A percentile compares a stretch with the other conserved stretches of the same genome.
Conservation (phyloP, 2,329 filamentous ascomycete genomes). For the Microcera coccophila region DNA sequence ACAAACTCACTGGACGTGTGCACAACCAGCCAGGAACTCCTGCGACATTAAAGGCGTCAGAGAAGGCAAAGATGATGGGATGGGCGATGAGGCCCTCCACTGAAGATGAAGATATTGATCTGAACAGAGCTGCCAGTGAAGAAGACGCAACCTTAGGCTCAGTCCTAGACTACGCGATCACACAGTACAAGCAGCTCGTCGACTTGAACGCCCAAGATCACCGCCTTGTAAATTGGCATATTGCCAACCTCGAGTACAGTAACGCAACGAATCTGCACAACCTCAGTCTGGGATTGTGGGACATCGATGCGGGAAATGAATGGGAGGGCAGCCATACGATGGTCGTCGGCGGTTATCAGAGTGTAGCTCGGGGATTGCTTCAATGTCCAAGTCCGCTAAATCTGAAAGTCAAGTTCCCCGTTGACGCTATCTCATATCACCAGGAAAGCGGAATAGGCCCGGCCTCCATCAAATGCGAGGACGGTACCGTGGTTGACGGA, state of each 20-base stretch:
- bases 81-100: slow-evolving; percentile 69
- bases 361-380: slow-evolving; percentile 82
- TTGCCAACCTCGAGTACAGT: slow-evolving; percentile 96
- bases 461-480: slow-evolving; percentile 67
- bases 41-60: slow-evolving; percentile 67
- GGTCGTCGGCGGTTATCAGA: slow-evolving; percentile 89
- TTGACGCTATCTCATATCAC: slow-evolving; percentile 68
- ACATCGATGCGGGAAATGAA: slow-evolving; percentile 96
- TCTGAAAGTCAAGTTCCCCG: slow-evolving; percentile 67
- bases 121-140: slow-evolving; percentile 61
- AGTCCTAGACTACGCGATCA: slow-evolving; percentile 88
- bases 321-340: slow-evolving; percentile 94
- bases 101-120: slow-evolving; percentile 64
- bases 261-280: slow-evolving; percentile 86
- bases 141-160: slow-evolving; percentile 74
- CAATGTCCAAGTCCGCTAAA: slow-evolving; percentile 73
- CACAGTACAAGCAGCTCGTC: slow-evolving; percentile 78
- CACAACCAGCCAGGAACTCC: slow-evolving; percentile 68
- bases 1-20: slow-evolving; percentile 67
- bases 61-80: slow-evolving; percentile 75
- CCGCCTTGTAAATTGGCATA: slow-evolving; percentile 93
- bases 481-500: slow-evolving; percentile 74
- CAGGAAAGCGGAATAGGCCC: slow-evolving; percentile 42
- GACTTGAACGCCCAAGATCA: slow-evolving; percentile 83
- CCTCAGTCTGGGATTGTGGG: slow-evolving; percentile 87